Evolutionary conservation across 192 early-diverging fungal species (phyloP).

Genomic region (Podila clonocystis): DNA sequence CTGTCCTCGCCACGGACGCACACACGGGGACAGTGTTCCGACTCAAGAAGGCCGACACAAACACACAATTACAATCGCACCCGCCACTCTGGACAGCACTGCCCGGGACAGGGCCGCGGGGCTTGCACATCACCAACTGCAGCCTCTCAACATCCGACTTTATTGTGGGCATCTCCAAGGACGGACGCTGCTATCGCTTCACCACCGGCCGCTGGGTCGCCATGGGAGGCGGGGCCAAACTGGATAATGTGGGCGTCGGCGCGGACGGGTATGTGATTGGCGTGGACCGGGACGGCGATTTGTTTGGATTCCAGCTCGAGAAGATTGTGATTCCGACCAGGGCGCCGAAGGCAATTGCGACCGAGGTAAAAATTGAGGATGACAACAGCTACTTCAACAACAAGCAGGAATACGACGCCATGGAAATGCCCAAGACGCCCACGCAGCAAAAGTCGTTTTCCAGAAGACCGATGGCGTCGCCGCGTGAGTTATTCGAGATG

Average conservation of each 20-base stretch:
- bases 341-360: neutral
- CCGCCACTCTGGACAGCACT: constrained; percentile 41
- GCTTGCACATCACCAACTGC: constrained; percentile 20
- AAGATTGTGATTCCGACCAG: neutral
- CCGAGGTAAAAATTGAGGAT: neutral
- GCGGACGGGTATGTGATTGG: constrained; percentile 43
- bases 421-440: constrained; percentile 12
- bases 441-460: constrained; percentile 11
- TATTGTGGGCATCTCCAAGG: constrained; percentile 21
- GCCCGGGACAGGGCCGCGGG: constrained; percentile 20
- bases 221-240: constrained; percentile 20
- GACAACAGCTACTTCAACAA: neutral
- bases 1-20: constrained; percentile 36
- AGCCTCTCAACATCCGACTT: constrained; percentile 20
- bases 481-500: constrained; percentile 48
- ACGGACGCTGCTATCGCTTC: constrained; percentile 24
- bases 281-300: constrained; percentile 34
- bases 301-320: constrained; percentile 41
- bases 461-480: constrained; percentile 16
- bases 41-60: constrained; percentile 18
- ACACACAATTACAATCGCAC: neutral
- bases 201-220: constrained; percentile 10
- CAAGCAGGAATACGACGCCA: neutral
- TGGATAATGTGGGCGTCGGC: constrained; percentile 23
- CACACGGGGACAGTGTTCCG: constrained; percentile 39